A percentile compares a stretch with the other conserved stretches of the same genome.
Conservation (phyloP, 495 filamentous ascomycete species). For the Xylaria palmicola region DNA sequence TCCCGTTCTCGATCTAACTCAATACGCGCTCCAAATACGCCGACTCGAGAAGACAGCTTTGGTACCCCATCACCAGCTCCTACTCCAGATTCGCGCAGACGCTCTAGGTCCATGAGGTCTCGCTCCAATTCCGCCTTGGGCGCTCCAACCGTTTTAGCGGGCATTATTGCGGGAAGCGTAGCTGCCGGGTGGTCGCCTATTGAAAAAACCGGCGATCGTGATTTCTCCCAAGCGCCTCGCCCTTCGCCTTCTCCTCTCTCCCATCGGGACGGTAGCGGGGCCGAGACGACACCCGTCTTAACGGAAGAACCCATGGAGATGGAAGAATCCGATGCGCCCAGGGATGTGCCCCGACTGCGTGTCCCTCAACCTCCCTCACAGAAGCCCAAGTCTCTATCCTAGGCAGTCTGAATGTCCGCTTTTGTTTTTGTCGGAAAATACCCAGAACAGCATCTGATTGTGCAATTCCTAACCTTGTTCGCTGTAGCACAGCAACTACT, state of each 20-base stretch:
- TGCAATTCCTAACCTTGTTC: background rate
- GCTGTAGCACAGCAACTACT: background rate
- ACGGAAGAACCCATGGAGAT: constrained; percentile 43
- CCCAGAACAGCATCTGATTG: background rate
- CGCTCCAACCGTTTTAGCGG: constrained; percentile 81
- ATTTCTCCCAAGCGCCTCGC: constrained; percentile 26
- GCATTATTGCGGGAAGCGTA: constrained; percentile 83
- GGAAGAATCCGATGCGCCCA: constrained; percentile 20
- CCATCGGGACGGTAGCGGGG: constrained; percentile 23
- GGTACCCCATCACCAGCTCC: constrained; percentile 51
- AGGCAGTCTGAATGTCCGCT: constrained; percentile 29
- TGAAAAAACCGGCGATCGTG: constrained; percentile 45
- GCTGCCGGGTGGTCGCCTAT: constrained; percentile 85
- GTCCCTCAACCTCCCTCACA: constrained; percentile 41
- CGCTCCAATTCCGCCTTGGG: constrained; percentile 85
- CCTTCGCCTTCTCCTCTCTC: constrained; percentile 28
- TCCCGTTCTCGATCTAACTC: constrained; percentile 73
- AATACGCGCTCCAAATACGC: constrained; percentile 59
- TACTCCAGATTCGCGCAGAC: constrained; percentile 71
- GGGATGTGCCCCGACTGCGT: constrained; percentile 40
- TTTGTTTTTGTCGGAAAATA: constrained; percentile 15
- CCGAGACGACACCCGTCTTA: constrained; percentile 24
- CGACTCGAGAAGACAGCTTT: constrained; percentile 56
- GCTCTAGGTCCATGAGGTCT: constrained; percentile 68
- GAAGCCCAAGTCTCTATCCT: constrained; percentile 37